Percentiles rank a stretch among this genome's conserved stretches.
These are phyloP conservation scores for Exophiala calicioides DNA, from an alignment of 2,329 filamentous ascomycete species.

Conservation along the genomic window DNA sequence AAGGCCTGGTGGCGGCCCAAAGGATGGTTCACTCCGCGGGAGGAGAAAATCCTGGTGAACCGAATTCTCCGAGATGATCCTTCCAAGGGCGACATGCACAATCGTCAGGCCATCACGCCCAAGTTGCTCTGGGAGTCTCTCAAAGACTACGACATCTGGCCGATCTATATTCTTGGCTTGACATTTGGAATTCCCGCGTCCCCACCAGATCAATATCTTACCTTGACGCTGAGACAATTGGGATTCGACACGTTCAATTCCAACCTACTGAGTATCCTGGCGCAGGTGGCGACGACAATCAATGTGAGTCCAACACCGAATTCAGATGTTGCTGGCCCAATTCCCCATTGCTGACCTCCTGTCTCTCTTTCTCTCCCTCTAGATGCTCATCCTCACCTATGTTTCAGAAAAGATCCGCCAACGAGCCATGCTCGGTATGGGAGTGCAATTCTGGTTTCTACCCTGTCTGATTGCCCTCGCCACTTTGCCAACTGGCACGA, in stretches of 20 bases:
- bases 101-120: slow-evolving; percentile 41
- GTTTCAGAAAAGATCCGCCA: slow-evolving; percentile 54
- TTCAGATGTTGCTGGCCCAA: no score
- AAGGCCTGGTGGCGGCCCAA: slow-evolving; percentile 35
- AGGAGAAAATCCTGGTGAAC: slow-evolving; percentile 41
- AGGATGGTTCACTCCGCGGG: slow-evolving; percentile 58
- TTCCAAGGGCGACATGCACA: slow-evolving; percentile 46
- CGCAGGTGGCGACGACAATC: no score
- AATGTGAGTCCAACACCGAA: no score
- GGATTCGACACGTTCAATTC: slow-evolving; percentile 36
- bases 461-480: slow-evolving; percentile 55
- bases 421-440: slow-evolving; percentile 51
- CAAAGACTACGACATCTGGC: slow-evolving; percentile 58
- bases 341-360: no score
- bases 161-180: slow-evolving; percentile 51
- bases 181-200: slow-evolving; percentile 44
- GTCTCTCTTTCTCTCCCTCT: no score
- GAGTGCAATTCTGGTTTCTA: slow-evolving; percentile 55
- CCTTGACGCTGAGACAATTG: slow-evolving; percentile 46
- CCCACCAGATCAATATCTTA: slow-evolving; percentile 49
- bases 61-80: slow-evolving; percentile 19
- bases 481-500: slow-evolving; percentile 44
- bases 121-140: slow-evolving; percentile 52
- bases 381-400: slow-evolving; percentile 57
- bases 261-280: slow-evolving; percentile 64